phyloP scores from a whole-genome alignment of 352 stramenopile species.

The Saprolegnia parasitica region DNA sequence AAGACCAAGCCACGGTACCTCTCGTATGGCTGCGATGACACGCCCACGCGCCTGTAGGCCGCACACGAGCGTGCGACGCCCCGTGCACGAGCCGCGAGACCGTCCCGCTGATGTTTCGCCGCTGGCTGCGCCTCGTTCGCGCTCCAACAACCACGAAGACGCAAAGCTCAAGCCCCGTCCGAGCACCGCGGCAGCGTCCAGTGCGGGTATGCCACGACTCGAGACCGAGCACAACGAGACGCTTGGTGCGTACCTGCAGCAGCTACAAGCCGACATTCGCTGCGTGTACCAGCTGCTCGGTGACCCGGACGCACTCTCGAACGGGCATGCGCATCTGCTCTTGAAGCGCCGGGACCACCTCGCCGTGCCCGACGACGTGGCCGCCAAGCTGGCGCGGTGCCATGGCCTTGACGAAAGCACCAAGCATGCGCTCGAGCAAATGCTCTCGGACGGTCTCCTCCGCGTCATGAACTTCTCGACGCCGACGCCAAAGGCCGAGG shows the following conservation, averaged over 20 bases:
- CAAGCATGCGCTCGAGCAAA: not conserved
- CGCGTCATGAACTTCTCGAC: not conserved
- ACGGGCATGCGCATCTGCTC: slow-evolving; percentile 1
- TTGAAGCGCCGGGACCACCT: not conserved
- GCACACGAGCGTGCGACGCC: not conserved
- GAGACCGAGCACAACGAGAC: slow-evolving; percentile 20
- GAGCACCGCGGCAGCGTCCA: slow-evolving; percentile 41
- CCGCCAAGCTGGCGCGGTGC: slow-evolving; percentile 1
- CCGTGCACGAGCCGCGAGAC: not conserved
- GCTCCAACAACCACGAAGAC: not conserved
- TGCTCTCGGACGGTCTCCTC: slow-evolving; percentile 9
- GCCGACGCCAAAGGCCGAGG: not conserved
- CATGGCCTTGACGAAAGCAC: not conserved
- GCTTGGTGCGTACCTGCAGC: slow-evolving; percentile 40
- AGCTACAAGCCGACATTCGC: slow-evolving; percentile 57
- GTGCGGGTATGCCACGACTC: not conserved
- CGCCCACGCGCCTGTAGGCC: not conserved
- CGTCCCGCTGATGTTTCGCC: too few relatives aligned
- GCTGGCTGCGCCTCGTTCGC: not conserved
- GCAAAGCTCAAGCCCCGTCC: slow-evolving; percentile 38
- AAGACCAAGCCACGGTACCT: not conserved
- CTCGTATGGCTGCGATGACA: not conserved
- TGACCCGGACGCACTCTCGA: not conserved
- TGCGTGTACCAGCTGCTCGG: slow-evolving; percentile 35
- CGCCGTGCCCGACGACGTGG: not conserved